phyloP scores from a whole-genome alignment of 1,284 basidiomycete genomes.

The Mycena sp. region DNA sequence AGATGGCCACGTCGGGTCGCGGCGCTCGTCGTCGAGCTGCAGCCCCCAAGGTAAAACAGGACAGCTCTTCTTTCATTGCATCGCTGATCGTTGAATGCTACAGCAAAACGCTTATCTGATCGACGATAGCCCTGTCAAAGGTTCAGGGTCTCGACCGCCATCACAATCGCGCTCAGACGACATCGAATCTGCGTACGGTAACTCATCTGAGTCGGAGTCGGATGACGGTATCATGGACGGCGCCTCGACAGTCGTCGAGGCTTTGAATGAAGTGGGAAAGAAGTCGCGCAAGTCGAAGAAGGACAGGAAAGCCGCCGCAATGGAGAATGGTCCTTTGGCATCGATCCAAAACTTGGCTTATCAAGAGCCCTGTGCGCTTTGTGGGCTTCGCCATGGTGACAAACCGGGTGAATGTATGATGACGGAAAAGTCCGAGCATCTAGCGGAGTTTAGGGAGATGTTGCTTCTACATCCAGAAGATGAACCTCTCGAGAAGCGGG shows the following conservation, averaged over 20 bases:
- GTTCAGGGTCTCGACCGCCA: slow-evolving; percentile 18
- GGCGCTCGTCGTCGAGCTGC: slow-evolving; percentile 79
- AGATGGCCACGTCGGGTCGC: slow-evolving; percentile 68
- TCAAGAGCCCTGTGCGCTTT: slow-evolving; percentile 65
- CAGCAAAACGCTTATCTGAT: slow-evolving; percentile 41
- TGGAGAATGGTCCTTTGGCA: slow-evolving; percentile 28
- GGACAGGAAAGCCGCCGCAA: slow-evolving; percentile 8
- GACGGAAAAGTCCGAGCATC: slow-evolving; percentile 70
- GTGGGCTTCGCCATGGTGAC: slow-evolving; percentile 61
- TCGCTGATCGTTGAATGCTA: not conserved
- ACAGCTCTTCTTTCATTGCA: slow-evolving; percentile 2
- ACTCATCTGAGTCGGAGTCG: slow-evolving; percentile 32
- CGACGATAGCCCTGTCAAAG: slow-evolving; percentile 33
- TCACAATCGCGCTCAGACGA: slow-evolving; percentile 17
- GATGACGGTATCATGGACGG: slow-evolving; percentile 24
- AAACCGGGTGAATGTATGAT: slow-evolving; percentile 63
- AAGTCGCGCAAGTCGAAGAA: slow-evolving; percentile 31
- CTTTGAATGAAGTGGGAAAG: slow-evolving; percentile 28
- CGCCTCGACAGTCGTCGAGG: slow-evolving; percentile 16
- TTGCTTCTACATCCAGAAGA: slow-evolving; percentile 68
- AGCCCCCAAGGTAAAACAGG: slow-evolving; percentile 59
- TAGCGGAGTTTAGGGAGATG: slow-evolving; percentile 76
- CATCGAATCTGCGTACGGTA: slow-evolving; percentile 34
- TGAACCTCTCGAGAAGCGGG: slow-evolving; percentile 73
- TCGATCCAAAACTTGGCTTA: slow-evolving; percentile 37